These are phyloP conservation scores for Suillus fuscotomentosus DNA, from an alignment of 768 basidiomycete genomes.

Conservation along the genomic window DNA sequence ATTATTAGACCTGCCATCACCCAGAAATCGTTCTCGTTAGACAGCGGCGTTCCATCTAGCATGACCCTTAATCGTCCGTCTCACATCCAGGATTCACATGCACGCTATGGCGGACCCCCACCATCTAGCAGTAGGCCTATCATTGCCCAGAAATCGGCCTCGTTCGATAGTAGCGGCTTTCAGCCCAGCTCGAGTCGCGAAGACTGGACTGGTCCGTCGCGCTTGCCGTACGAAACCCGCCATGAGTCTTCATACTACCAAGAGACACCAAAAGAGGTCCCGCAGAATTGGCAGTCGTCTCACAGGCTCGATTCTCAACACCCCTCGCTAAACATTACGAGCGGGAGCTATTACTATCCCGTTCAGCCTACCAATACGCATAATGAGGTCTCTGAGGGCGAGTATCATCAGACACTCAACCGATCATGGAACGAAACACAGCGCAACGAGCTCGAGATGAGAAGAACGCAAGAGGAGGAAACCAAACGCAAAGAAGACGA, in stretches of 20 bases:
- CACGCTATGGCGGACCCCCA: conserved; percentile 6
- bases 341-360: conserved; percentile 5
- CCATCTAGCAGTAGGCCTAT: conserved; percentile 30
- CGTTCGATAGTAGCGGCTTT: conserved; percentile 18
- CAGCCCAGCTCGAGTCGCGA: conserved; percentile 20
- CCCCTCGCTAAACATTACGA: conserved; percentile 6
- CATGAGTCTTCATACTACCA: conserved; percentile 25
- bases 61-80: not conserved
- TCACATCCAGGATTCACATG: not conserved
- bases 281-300: conserved; percentile 29
- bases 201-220: conserved; percentile 20
- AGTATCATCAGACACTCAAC: conserved; percentile 29
- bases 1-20: not conserved
- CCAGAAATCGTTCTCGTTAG: not conserved
- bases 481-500: conserved; percentile 20
- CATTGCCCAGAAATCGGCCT: conserved; percentile 22
- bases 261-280: conserved; percentile 25
- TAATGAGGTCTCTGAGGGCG: conserved; percentile 28
- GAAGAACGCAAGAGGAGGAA: conserved; percentile 21
- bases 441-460: conserved; percentile 22
- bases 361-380: conserved; percentile 21
- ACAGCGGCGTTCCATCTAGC: not conserved
- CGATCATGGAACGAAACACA: conserved; percentile 7
- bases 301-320: conserved; percentile 19
- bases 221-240: conserved; percentile 21